These are phyloP conservation scores for Metschnikowia arizonensis DNA, from an alignment of 805 yeast genomes.

Conservation along the genomic window DNA sequence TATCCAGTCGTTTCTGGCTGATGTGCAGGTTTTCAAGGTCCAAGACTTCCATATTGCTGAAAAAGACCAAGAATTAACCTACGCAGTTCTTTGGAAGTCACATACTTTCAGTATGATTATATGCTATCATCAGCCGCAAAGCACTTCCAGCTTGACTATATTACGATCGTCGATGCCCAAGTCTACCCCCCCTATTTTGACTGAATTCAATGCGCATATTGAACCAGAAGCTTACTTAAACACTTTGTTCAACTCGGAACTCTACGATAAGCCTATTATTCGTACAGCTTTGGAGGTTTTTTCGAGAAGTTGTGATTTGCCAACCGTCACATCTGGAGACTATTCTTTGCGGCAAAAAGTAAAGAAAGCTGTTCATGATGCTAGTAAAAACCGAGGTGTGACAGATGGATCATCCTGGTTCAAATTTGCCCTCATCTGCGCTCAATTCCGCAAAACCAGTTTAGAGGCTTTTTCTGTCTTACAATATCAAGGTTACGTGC, in stretches of 20 bases:
- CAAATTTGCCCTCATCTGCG: conserved; percentile 66
- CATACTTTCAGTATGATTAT: conserved; percentile 35
- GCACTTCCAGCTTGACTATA: conserved; percentile 2
- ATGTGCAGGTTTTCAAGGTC: conserved; percentile 8
- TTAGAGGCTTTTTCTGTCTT: conserved; percentile 52
- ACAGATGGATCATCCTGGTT: conserved; percentile 54
- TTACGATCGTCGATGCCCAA: conserved; percentile 32
- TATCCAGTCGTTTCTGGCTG: background rate
- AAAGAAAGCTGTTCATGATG: conserved; percentile 5
- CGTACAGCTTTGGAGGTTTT: conserved; percentile 51
- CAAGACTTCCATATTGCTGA: conserved; percentile 15
- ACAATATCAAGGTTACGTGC: conserved; percentile 10
- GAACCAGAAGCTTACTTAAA: conserved; percentile 7
- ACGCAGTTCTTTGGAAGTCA: conserved; percentile 57
- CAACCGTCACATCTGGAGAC: conserved; percentile 6
- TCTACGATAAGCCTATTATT: conserved; percentile 47
- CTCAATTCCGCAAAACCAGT: conserved; percentile 59
- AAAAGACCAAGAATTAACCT: conserved; percentile 11
- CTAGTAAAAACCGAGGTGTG: conserved; percentile 21
- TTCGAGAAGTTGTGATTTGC: conserved; percentile 35
- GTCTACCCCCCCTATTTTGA: conserved; percentile 19
- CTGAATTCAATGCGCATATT: conserved; percentile 8
- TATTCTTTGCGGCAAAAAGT: conserved; percentile 26
- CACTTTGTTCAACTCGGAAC: conserved; percentile 44
- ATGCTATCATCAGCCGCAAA: conserved; percentile 6